Conservation (phyloP, 345 rosid species). For the Eucalyptus guilfoylei region DNA sequence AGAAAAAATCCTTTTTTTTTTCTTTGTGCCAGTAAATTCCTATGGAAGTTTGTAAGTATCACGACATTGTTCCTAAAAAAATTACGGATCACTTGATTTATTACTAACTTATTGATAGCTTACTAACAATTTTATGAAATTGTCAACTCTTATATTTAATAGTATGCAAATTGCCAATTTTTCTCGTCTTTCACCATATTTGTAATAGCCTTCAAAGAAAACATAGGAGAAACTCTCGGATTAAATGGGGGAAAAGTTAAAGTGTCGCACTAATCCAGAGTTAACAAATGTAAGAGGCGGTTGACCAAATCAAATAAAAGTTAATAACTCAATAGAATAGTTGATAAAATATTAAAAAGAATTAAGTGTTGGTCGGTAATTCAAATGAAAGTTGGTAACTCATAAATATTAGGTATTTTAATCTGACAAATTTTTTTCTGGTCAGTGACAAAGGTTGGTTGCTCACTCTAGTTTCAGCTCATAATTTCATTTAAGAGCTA, state of each 20-base stretch:
- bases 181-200: neutral
- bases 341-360: neutral
- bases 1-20: no score
- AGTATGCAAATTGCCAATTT: neutral
- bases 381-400: neutral
- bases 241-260: neutral
- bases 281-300: neutral
- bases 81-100: neutral
- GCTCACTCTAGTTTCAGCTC: neutral
- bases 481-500: neutral
- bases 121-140: neutral
- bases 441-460: neutral
- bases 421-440: neutral
- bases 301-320: neutral
- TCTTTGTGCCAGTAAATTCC: no score
- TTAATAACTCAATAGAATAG: neutral
- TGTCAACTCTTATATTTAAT: neutral
- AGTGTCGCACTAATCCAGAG: neutral
- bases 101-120: neutral
- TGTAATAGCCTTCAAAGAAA: neutral
- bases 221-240: neutral
- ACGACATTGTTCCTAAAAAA: no score
- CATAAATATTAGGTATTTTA: neutral
- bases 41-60: no score
- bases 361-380: neutral